A percentile compares a stretch with the other conserved stretches of the same genome.
These are phyloP conservation scores for Arabis alpina DNA, from an alignment of 345 rosid species.

Conservation along the genomic window DNA sequence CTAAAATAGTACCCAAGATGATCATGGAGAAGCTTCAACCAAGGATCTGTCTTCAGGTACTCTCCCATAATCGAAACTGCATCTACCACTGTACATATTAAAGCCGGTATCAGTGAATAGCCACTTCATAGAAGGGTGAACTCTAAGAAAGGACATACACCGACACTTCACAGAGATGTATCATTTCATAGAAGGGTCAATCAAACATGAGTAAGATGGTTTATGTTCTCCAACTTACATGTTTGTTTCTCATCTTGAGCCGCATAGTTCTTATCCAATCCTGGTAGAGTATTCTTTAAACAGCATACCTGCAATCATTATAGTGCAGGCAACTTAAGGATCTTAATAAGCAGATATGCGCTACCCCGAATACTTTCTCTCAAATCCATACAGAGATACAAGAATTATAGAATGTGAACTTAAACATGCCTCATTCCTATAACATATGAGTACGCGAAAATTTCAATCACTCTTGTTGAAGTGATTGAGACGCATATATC, in stretches of 20 bases:
- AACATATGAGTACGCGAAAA: no score
- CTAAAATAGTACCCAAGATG: conserved; percentile 56
- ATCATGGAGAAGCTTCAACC: conserved; percentile 75
- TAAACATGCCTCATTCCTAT: no score
- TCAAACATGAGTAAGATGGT: conserved; percentile 7
- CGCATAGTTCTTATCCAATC: conserved; percentile 74
- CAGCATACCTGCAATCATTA: conserved; percentile 69
- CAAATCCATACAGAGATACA: no score
- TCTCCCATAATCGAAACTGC: conserved; percentile 76
- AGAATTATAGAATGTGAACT: no score
- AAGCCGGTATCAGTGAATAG: conserved; percentile 27
- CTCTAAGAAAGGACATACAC: neutral
- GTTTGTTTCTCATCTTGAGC: conserved; percentile 76
- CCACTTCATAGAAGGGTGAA: conserved; percentile 27
- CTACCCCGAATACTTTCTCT: no score
- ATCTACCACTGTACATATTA: conserved; percentile 59
- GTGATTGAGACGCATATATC: no score
- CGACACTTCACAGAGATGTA: neutral
- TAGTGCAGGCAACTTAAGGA: no score
- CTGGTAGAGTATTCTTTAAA: conserved; percentile 57
- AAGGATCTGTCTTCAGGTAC: conserved; percentile 77
- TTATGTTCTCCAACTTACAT: conserved; percentile 48
- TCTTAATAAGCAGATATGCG: no score
- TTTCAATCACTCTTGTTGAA: no score
- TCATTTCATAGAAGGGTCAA: no score